A percentile compares a stretch with the other conserved stretches of the same genome.
These are phyloP conservation scores for Lactarius sanguifluus DNA, from an alignment of 768 basidiomycete species.

Conservation along the genomic window DNA sequence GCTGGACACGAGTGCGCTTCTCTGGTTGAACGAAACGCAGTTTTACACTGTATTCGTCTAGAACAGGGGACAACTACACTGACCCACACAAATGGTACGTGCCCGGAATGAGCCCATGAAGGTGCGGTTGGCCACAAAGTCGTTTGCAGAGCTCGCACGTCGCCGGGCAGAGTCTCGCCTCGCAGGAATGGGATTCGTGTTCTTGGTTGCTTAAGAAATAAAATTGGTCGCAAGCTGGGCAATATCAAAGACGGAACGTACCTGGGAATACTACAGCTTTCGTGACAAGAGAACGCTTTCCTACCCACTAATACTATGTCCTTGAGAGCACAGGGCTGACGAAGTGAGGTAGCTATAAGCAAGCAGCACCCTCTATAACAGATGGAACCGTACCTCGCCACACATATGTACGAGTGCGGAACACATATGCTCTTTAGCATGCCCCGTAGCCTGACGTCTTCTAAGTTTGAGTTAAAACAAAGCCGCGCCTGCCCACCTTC, in stretches of 20 bases:
- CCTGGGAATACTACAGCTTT: constrained; percentile 20
- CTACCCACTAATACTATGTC: constrained; percentile 12
- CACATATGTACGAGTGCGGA: constrained; percentile 55
- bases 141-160: constrained; percentile 56
- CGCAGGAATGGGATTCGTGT: constrained; percentile 52
- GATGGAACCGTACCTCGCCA: constrained; percentile 45
- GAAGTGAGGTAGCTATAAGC: neutral
- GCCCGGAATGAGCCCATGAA: constrained; percentile 47
- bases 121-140: constrained; percentile 49
- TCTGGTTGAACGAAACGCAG: constrained; percentile 34
- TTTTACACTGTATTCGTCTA: neutral
- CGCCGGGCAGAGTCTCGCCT: constrained; percentile 52
- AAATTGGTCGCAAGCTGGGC: neutral
- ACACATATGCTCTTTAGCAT: constrained; percentile 53
- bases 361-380: no score
- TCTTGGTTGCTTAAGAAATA: constrained; percentile 40
- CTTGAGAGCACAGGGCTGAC: constrained; percentile 26
- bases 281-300: constrained; percentile 21
- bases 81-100: constrained; percentile 60
- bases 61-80: constrained; percentile 15
- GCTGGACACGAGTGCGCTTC: constrained; percentile 51
- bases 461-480: neutral
- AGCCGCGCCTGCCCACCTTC: constrained; percentile 41
- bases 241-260: neutral
- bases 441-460: constrained; percentile 44